Conservation (phyloP, 495 filamentous ascomycete species). For the Filosporella fistucella region DNA sequence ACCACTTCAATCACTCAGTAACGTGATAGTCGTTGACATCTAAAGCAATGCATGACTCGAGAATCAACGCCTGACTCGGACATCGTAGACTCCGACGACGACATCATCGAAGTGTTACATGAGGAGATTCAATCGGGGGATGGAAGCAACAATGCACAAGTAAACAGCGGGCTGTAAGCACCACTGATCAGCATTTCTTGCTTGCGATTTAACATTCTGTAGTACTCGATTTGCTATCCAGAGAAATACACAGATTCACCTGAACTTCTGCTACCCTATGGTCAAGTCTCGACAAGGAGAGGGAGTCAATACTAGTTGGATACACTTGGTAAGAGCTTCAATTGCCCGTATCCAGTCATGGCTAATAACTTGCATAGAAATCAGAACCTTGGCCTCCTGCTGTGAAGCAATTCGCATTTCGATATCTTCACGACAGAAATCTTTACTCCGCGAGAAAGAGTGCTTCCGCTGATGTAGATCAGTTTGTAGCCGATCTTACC, state of each 20-base stretch:
- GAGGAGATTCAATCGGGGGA: not conserved
- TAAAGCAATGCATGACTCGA: not conserved
- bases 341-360: too few species aligned
- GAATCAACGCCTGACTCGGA: not conserved
- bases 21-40: not conserved
- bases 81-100: not conserved
- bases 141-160: not conserved
- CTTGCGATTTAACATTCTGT: not conserved
- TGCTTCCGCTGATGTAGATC: not conserved
- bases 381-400: not conserved
- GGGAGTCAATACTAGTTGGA: not conserved
- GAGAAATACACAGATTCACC: not conserved
- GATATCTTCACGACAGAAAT: slow-evolving; percentile 4
- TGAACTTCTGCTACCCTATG: not conserved
- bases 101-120: not conserved
- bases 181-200: too few species aligned
- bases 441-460: not conserved
- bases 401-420: not conserved
- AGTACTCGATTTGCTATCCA: not conserved
- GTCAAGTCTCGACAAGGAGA: not conserved
- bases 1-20: not conserved
- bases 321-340: too few species aligned
- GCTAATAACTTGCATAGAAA: too few species aligned
- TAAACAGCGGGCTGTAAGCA: too few species aligned
- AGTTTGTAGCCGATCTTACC: too few species aligned